Conservation (phyloP, 768 basidiomycete genomes). For the Mycena maculata region DNA sequence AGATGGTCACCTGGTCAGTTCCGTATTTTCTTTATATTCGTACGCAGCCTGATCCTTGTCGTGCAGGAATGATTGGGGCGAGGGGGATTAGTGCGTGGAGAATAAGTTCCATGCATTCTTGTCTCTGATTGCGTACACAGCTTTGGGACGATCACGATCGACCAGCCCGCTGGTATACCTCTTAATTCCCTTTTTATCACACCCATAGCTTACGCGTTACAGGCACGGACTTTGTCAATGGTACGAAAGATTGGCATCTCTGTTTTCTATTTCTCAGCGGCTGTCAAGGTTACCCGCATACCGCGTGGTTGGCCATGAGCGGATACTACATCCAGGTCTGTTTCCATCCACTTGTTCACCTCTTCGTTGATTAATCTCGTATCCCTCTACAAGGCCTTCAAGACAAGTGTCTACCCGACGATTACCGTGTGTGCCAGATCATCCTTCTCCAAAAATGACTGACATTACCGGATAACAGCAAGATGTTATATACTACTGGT, state of each 20-base stretch:
- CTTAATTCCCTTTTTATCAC: too few species aligned
- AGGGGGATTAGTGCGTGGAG: slow-evolving; percentile 69
- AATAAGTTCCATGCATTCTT: neutral
- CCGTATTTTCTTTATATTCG: too few species aligned
- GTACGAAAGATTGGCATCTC: too few species aligned
- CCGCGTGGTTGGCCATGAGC: slow-evolving; percentile 71
- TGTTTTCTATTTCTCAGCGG: too few species aligned
- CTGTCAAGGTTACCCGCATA: slow-evolving; percentile 51
- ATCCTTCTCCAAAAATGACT: slow-evolving; percentile 30
- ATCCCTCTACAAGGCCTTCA: slow-evolving; percentile 60
- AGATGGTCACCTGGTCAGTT: slow-evolving; percentile 75
- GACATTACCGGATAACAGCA: slow-evolving; percentile 41
- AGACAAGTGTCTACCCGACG: slow-evolving; percentile 70
- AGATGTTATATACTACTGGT: slow-evolving; percentile 67
- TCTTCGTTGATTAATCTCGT: neutral
- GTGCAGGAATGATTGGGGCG: slow-evolving; percentile 78
- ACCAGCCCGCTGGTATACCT: slow-evolving; percentile 48
- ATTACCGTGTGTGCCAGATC: slow-evolving; percentile 57
- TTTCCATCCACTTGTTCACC: neutral
- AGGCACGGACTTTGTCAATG: slow-evolving; percentile 55
- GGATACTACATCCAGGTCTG: slow-evolving; percentile 65
- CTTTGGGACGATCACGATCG: slow-evolving; percentile 69
- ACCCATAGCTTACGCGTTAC: neutral
- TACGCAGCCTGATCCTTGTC: neutral
- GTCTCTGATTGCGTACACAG: slow-evolving; percentile 37